Evolutionary conservation across 2,329 filamentous ascomycete species (phyloP).

Genomic region (Sporothrix globosa): DNA sequence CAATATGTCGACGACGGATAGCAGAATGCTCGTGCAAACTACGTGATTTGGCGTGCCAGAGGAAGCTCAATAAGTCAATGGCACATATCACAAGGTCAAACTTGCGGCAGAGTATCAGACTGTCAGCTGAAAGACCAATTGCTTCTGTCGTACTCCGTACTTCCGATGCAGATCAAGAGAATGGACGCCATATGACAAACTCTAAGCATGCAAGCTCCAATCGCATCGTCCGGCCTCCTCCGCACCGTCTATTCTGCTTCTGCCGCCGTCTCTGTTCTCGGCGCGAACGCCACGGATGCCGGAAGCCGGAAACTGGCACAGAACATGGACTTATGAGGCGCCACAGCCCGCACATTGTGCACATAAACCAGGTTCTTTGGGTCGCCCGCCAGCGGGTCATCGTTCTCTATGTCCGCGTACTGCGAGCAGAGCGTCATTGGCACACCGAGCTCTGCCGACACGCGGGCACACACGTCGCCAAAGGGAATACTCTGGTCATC

Average conservation of each 20-base stretch:
- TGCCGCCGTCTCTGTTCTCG: constrained; percentile 31
- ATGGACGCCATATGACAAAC: constrained; percentile 1
- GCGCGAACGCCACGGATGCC: constrained; percentile 75
- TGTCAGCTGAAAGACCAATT: background rate
- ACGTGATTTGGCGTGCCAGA: background rate
- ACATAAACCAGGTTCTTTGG: constrained; percentile 55
- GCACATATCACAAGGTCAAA: background rate
- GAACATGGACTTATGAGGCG: constrained; percentile 94
- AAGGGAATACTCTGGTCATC: constrained; percentile 63
- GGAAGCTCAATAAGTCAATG: background rate
- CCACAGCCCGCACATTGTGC: constrained; percentile 79
- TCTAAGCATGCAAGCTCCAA: background rate
- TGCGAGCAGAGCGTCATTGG: constrained; percentile 51
- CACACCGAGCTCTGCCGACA: constrained; percentile 64
- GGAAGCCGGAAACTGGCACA: constrained; percentile 91
- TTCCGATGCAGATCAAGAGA: background rate
- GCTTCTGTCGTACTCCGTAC: background rate
- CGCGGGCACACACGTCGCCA: constrained; percentile 66
- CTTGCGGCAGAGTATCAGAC: background rate
- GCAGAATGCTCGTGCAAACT: background rate
- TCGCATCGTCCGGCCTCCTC: background rate
- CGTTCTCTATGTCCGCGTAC: constrained; percentile 50
- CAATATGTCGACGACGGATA: background rate
- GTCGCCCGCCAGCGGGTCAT: constrained; percentile 35
- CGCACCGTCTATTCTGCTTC: background rate